Conservation (phyloP, 805 yeast genomes). For the Candida khao-thaluensis region DNA sequence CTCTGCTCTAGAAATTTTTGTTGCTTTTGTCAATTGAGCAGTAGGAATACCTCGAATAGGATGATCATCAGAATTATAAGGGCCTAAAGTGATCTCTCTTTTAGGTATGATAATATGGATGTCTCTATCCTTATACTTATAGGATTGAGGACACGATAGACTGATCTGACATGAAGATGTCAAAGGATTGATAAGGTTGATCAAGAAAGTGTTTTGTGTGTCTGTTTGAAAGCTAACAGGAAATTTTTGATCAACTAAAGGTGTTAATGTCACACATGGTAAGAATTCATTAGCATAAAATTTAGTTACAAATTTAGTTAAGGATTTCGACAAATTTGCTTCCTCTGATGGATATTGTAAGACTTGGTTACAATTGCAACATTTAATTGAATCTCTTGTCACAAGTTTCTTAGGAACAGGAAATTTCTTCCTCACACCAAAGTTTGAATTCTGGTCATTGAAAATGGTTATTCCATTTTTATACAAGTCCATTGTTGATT, state of each 20-base stretch:
- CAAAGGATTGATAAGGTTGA: conserved; percentile 35
- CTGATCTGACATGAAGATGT: conserved; percentile 19
- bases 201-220: conserved; percentile 17
- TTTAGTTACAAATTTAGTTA: conserved; percentile 16
- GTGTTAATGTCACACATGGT: conserved; percentile 28
- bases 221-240: neutral
- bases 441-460: conserved; percentile 1
- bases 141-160: conserved; percentile 23
- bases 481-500: neutral
- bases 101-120: conserved; percentile 26
- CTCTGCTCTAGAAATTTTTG: conserved; percentile 33
- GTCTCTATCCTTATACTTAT: conserved; percentile 1
- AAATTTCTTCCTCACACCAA: neutral
- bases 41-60: conserved; percentile 36
- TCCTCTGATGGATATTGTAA: conserved; percentile 28
- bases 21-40: conserved; percentile 26
- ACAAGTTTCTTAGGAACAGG: conserved; percentile 28
- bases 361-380: conserved; percentile 28
- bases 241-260: conserved; percentile 9
- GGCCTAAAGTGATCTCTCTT: conserved; percentile 21
- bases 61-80: conserved; percentile 19
- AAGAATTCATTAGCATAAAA: conserved; percentile 35
- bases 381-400: conserved; percentile 24
- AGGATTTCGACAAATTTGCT: conserved; percentile 27
- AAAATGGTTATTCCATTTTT: conserved; percentile 1